These are phyloP conservation scores for Ceriops tagal DNA, from an alignment of 345 rosid species.

Conservation along the genomic window DNA sequence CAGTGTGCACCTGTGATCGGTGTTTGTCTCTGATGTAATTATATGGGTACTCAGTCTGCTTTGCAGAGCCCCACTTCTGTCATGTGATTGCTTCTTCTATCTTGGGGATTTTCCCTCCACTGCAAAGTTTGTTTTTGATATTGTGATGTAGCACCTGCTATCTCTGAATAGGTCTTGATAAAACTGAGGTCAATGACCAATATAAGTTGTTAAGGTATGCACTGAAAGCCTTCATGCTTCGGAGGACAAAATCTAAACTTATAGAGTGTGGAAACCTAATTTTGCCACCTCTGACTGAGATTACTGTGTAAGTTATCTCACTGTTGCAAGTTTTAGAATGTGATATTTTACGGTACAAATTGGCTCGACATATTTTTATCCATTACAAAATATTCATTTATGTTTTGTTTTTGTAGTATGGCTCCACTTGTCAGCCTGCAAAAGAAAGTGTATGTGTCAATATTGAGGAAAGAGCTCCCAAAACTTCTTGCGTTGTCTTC, in stretches of 20 bases:
- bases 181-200: conserved; percentile 37
- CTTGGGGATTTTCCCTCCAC: too few relatives aligned
- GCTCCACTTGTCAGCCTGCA: conserved; percentile 71
- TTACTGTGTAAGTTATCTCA: conserved; percentile 54
- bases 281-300: conserved; percentile 80
- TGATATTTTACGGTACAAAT: not conserved
- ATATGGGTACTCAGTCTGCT: too few relatives aligned
- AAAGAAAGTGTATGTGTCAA: conserved; percentile 69
- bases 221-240: conserved; percentile 78
- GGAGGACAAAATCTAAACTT: conserved; percentile 74
- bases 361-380: not conserved
- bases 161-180: conserved; percentile 38
- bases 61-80: too few relatives aligned
- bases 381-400: not conserved
- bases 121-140: too few relatives aligned
- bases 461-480: conserved; percentile 85
- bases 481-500: conserved; percentile 70
- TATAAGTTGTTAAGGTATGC: conserved; percentile 52
- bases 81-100: too few relatives aligned
- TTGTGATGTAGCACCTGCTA: conserved; percentile 1
- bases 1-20: too few relatives aligned
- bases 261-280: conserved; percentile 63
- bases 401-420: conserved; percentile 49
- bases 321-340: not conserved
- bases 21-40: not conserved